Percentiles rank a stretch among this genome's conserved stretches.
These are phyloP conservation scores for Lyophyllum decastes DNA, from an alignment of 768 basidiomycete genomes.

Conservation along the genomic window DNA sequence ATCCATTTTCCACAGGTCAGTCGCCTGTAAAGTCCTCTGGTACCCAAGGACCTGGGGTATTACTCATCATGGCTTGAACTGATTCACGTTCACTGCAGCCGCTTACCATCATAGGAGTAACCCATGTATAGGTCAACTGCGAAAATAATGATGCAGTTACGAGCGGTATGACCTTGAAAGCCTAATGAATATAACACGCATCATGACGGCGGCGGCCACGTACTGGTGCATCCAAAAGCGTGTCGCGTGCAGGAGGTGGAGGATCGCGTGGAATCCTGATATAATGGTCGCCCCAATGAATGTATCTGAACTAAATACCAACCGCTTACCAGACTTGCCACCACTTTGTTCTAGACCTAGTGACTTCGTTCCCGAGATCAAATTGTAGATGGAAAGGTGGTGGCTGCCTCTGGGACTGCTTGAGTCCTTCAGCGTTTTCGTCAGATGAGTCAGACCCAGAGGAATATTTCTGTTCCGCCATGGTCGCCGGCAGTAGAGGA, in stretches of 20 bases:
- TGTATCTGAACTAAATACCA: not conserved
- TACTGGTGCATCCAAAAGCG: slow-evolving; percentile 58
- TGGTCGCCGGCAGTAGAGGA: not conserved
- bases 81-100: not conserved
- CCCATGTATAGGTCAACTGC: slow-evolving; percentile 65
- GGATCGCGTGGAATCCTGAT: slow-evolving; percentile 59
- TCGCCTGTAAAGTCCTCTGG: slow-evolving; percentile 71
- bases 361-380: slow-evolving; percentile 39
- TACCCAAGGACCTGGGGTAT: slow-evolving; percentile 55
- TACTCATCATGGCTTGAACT: not conserved
- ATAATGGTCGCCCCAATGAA: not conserved
- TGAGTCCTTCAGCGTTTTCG: not conserved
- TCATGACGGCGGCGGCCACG: not conserved
- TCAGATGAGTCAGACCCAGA: slow-evolving; percentile 8
- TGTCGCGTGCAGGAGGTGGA: slow-evolving; percentile 55
- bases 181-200: not conserved
- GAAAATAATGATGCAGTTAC: slow-evolving; percentile 58
- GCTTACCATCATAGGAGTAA: slow-evolving; percentile 56
- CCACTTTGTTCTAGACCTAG: slow-evolving; percentile 47
- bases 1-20: slow-evolving; percentile 74
- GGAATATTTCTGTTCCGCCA: slow-evolving; percentile 1
- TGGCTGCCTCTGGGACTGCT: slow-evolving; percentile 7
- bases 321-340: slow-evolving; percentile 53
- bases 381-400: slow-evolving; percentile 30
- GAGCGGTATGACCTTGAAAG: slow-evolving; percentile 53